Percentiles rank a stretch among this genome's conserved stretches.
These are phyloP conservation scores for Rhodomyrtus psidioides DNA, from an alignment of 441 rosid species.

Conservation along the genomic window DNA sequence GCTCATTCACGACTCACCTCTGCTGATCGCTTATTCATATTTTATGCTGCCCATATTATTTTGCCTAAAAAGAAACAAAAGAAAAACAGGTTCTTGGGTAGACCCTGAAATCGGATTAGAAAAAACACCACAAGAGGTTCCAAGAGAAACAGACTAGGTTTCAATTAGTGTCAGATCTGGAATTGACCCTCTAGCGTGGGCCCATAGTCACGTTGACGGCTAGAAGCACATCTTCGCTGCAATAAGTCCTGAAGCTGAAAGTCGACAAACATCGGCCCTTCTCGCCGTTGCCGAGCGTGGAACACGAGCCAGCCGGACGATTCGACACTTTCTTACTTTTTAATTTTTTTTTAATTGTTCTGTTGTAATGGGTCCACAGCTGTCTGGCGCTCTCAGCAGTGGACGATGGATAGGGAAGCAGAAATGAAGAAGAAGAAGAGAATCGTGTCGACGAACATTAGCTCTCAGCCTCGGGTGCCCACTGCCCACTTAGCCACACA, in stretches of 20 bases:
- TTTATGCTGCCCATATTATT: too few relatives aligned
- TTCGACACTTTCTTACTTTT: background rate
- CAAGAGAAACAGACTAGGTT: too few relatives aligned
- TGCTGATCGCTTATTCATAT: too few relatives aligned
- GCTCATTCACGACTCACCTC: too few relatives aligned
- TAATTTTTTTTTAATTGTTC: fast-evolving
- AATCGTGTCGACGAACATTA: background rate
- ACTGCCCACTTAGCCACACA: background rate
- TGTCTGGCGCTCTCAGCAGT: background rate
- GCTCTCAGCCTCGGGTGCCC: background rate
- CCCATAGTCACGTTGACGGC: too few relatives aligned
- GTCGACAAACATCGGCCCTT: background rate
- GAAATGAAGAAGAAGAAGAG: background rate
- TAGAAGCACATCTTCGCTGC: background rate
- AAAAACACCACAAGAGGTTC: too few relatives aligned
- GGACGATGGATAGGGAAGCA: background rate
- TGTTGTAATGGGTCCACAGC: background rate
- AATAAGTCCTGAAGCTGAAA: background rate
- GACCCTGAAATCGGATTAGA: too few relatives aligned
- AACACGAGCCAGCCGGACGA: background rate
- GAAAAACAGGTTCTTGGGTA: too few relatives aligned
- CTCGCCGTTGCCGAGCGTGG: background rate
- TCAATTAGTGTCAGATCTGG: too few relatives aligned
- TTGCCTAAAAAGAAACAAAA: too few relatives aligned
- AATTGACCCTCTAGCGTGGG: too few relatives aligned